Evolutionary conservation across 2,329 filamentous ascomycete species (phyloP).

Genomic region (Neonectria hederae): DNA sequence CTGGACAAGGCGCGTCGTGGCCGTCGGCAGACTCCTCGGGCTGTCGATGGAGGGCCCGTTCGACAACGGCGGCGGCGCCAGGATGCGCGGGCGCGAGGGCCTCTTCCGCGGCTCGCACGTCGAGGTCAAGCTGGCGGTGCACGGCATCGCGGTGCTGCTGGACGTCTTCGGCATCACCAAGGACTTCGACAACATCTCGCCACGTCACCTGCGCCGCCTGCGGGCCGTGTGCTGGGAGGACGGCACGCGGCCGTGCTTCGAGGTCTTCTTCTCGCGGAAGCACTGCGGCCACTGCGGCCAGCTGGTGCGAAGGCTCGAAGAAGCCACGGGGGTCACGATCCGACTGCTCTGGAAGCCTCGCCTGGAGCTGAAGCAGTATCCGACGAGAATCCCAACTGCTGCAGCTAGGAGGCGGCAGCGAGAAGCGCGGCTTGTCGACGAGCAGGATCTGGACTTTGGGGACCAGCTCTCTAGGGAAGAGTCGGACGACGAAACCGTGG

Average conservation of each 20-base stretch:
- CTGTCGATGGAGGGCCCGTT: constrained; percentile 44
- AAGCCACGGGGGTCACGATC: constrained; percentile 42
- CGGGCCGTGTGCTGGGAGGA: constrained; percentile 37
- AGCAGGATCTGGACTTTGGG: constrained; percentile 38
- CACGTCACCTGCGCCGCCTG: constrained; percentile 37
- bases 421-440: constrained; percentile 12
- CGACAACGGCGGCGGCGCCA: constrained; percentile 32
- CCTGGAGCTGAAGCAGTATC: constrained; percentile 43
- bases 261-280: constrained; percentile 49
- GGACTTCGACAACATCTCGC: constrained; percentile 34
- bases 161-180: constrained; percentile 37
- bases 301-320: constrained; percentile 39
- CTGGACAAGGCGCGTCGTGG: constrained; percentile 46
- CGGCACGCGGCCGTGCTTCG: constrained; percentile 42
- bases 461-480: constrained; percentile 24
- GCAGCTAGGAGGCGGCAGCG: neutral
- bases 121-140: constrained; percentile 52
- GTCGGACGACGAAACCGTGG: constrained; percentile 28
- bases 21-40: constrained; percentile 42
- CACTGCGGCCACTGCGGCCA: constrained; percentile 44
- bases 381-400: neutral
- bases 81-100: constrained; percentile 27
- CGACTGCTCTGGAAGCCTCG: constrained; percentile 42
- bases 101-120: constrained; percentile 49
- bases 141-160: constrained; percentile 45